Evolutionary conservation across 1,139 yeast genomes (phyloP), one percentile per base, ranked within the genome.

Genomic region (Sugiyamaella xylanicola): DNA sequence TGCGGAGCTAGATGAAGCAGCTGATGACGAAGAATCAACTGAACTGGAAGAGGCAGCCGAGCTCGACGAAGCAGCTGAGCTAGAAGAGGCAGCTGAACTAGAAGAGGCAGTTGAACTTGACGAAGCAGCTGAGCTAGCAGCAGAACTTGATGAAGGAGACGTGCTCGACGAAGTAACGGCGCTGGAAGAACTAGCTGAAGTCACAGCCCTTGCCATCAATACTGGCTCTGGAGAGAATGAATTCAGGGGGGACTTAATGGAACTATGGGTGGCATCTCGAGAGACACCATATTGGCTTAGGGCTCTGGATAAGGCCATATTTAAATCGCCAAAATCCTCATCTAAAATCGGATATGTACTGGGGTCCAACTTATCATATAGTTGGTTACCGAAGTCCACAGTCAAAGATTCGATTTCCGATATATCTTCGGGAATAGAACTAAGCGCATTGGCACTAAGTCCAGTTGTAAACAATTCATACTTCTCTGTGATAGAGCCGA

Each of bases 121-220:
- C 16, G 55, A n/a, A 32, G 48, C 41, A 3, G 43, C 43, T 13
- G 44, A 17, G 25, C 54, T 51, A 9, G 54, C 35, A 4, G 21
- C n/a, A 4, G 39, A n/a, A 15, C 32, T 19, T 2, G 27, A n/a
- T 3, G 42, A 3, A 43, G 37, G 51, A 39, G 21, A 17, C 5
- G 54, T 20, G 32, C 29, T 25, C 25, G 22, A 39, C 15, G n/a
- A 15, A 22, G 43, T 29, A 9, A 41, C 35, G 8, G 51, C 11
- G 13, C 29, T 40, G 13, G 44, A 19, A 4, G 39, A 15, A 39
- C 51, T 44, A 39, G 56, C 29, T 21, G 44, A 42, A 17, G 20
- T 21, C 17, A n/a, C 47, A 17, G 40, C 27, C 32, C 21, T 29
- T 32, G 39, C 35, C 8, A 45, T 48, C 13, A 43, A 27, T 20